Conservation (phyloP, 1,284 basidiomycete genomes). For the Naganishia sp. region DNA sequence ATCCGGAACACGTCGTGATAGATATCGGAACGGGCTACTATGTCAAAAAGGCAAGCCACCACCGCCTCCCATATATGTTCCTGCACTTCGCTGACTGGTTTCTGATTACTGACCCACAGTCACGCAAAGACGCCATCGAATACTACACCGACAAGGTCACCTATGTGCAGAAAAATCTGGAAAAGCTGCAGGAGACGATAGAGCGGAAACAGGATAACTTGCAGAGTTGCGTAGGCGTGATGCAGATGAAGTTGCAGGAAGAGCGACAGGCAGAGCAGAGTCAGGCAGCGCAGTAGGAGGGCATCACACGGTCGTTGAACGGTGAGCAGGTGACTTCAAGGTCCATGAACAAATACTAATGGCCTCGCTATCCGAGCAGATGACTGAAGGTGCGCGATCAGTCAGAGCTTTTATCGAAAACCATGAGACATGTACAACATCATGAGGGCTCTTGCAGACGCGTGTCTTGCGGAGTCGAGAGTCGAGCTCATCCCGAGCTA, state of each 20-base stretch:
- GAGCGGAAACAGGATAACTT: conserved; percentile 86
- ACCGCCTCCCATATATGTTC: no score
- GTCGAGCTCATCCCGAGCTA: conserved; percentile 4
- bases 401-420: neutral
- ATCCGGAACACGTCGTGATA: conserved; percentile 83
- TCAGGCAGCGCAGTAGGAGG: conserved; percentile 13
- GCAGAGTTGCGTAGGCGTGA: conserved; percentile 68
- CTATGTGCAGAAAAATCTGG: conserved; percentile 75
- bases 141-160: conserved; percentile 76
- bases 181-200: conserved; percentile 79
- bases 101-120: conserved; percentile 56
- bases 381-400: no score
- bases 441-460: no score
- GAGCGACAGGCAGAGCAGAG: conserved; percentile 30
- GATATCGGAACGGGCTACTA: conserved; percentile 97
- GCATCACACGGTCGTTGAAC: no score
- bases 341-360: neutral
- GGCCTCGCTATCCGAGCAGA: no score
- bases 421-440: no score
- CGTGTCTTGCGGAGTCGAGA: no score
- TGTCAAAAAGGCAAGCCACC: conserved; percentile 75
- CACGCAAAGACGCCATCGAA: conserved; percentile 71
- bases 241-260: conserved; percentile 70
- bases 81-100: neutral
- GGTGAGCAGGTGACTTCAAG: neutral